Base-by-base conservation (phyloP, 2,329 filamentous ascomycete genomes). In the Colletotrichum phormii region DNA sequence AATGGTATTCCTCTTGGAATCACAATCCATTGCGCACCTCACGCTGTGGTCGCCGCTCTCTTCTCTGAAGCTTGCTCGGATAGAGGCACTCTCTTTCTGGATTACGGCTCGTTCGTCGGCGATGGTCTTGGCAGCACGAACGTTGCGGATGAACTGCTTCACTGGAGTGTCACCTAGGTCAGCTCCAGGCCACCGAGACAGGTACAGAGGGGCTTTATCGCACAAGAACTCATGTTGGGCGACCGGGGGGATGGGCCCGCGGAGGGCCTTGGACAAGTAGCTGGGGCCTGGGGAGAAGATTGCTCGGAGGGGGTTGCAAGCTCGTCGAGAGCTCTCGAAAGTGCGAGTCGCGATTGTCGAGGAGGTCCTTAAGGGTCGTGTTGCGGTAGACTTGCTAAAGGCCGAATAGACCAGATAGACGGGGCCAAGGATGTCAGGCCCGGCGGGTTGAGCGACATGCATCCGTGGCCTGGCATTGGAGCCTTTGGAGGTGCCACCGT, bases 61-160 rank as follows among this genome's bases (percentile, higher is more conserved):
- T 84, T 99, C 97, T 80, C 97, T 91, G 83, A 99, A 99, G 86
- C 96, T 98, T 77, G 97, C 95, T 84, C 97, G 91, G 81, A 99
- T 99, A 60, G 96, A 94, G 72, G 97, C 97, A 85, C 97, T 99
- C 87, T 99, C 97, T 85, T 99, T 99, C 81, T 98, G 97, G 75
- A 99, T 97, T 69, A 99, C 97, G 64, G 97, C 96, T 81, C 97
- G 92, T 87, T 99, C 97, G 85, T 99, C 97, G 82, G 97, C 97
- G 81, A 99, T 98, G 46, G 97, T 99, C 88, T 99, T 99, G 74
- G 97, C 95, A 74, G 97, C 96, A 82, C 97, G 95, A 82, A 99
- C 97, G 86, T 98, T 98, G 82, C 97, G 95, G 85, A 99, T 99
- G 86, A 99, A 99, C 86, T 98, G 97, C 87, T 99, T 99, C 83